A percentile compares a stretch with the other conserved stretches of the same genome.
phyloP scores from a whole-genome alignment of 352 stramenopile species.

The Phytopythium chamaehyphon region DNA sequence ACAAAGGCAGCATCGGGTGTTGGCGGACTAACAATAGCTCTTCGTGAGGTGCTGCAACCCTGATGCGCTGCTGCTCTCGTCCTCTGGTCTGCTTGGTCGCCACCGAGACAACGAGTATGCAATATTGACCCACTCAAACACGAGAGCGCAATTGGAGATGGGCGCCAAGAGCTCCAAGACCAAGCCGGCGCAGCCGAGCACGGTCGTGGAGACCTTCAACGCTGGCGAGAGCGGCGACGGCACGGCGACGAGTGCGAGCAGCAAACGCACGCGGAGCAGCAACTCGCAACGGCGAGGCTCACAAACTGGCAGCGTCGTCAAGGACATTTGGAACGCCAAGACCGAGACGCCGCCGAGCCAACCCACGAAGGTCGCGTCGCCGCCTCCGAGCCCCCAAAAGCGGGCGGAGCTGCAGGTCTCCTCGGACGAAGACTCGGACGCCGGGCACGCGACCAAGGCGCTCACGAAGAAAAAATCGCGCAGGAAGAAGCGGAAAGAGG shows the following conservation, averaged over 20 bases:
- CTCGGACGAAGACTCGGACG: constrained; percentile 28
- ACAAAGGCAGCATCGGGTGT: no score
- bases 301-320: background rate
- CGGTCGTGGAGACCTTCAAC: constrained; percentile 20
- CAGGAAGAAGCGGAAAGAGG: constrained; percentile 33
- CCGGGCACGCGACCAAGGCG: constrained; percentile 1
- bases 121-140: no score
- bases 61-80: no score
- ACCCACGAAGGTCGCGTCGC: background rate
- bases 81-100: no score
- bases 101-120: no score
- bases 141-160: constrained; percentile 22
- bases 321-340: constrained; percentile 8
- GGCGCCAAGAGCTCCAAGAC: constrained; percentile 57
- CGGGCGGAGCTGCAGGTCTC: constrained; percentile 20
- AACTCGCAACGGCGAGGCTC: no score
- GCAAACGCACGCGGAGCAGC: background rate
- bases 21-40: no score
- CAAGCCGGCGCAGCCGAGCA: constrained; percentile 20
- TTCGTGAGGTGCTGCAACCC: no score
- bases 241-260: background rate
- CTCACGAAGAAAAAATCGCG: constrained; percentile 32
- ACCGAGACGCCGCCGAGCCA: no score
- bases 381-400: background rate
- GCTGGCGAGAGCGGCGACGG: constrained; percentile 4